These are phyloP conservation scores for Pythium aristosporum DNA, from an alignment of 352 stramenopile genomes.

Conservation along the genomic window DNA sequence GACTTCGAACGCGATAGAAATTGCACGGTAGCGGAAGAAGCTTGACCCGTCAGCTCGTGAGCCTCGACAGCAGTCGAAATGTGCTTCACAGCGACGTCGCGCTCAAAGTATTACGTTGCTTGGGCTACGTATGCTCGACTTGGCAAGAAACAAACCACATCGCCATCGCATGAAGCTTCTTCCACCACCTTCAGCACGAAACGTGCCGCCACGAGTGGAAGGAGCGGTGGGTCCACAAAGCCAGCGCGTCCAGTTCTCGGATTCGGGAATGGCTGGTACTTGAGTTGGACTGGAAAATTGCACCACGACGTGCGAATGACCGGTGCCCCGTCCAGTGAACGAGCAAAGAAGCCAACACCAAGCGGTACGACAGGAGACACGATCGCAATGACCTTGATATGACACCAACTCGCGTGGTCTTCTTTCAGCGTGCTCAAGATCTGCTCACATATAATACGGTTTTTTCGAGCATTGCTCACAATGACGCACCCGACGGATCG, in stretches of 20 bases:
- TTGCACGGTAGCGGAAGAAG: not conserved
- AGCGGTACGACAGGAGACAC: not conserved
- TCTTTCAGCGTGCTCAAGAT: not conserved
- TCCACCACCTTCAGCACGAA: not conserved
- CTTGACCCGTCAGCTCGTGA: not conserved
- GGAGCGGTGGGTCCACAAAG: not conserved
- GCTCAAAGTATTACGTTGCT: constrained; percentile 3
- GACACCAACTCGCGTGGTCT: not conserved
- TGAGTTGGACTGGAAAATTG: constrained; percentile 1
- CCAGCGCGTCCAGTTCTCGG: not conserved
- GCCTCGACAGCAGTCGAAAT: not conserved
- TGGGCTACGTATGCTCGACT: not conserved
- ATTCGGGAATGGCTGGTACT: constrained; percentile 1
- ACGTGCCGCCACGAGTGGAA: not conserved
- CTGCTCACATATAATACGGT: not conserved
- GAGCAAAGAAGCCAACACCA: not conserved
- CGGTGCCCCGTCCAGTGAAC: not conserved
- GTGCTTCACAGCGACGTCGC: not conserved
- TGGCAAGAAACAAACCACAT: constrained; percentile 5
- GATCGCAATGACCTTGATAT: constrained; percentile 1
- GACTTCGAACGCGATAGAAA: not conserved
- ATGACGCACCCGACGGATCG: not conserved
- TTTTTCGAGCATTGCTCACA: not conserved
- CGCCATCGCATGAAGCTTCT: not conserved
- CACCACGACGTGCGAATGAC: not conserved